These are phyloP conservation scores for Quercus tomentella DNA, from an alignment of 331 rosid species.

Conservation along the genomic window DNA sequence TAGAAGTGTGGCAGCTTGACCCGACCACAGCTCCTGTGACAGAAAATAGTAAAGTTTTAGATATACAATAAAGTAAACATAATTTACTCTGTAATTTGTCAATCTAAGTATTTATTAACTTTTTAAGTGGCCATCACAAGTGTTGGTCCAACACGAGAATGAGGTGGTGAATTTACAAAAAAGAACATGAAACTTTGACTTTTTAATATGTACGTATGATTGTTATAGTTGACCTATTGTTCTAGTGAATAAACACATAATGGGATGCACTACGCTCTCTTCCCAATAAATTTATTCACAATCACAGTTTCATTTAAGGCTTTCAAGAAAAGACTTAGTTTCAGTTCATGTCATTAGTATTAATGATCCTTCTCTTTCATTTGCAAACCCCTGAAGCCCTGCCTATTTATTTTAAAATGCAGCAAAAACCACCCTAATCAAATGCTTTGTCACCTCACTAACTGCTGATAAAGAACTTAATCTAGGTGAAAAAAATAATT, in stretches of 20 bases:
- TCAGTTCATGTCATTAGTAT: not conserved
- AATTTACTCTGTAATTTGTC: no score
- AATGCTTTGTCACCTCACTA: no score
- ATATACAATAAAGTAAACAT: no score
- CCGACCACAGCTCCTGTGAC: conserved; percentile 64
- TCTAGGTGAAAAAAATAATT: no score
- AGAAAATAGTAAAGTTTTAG: not conserved
- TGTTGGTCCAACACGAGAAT: not conserved
- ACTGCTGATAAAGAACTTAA: no score
- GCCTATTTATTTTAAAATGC: not conserved
- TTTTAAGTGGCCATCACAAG: not conserved
- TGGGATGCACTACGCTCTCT: not conserved
- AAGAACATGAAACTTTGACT: not conserved
- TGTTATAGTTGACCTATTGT: not conserved
- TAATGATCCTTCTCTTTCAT: not conserved
- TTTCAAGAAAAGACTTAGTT: not conserved
- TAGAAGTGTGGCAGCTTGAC: conserved; percentile 34
- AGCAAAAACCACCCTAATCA: not conserved
- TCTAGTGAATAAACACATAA: not conserved
- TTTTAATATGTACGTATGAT: no score
- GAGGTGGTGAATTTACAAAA: not conserved
- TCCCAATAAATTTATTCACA: not conserved
- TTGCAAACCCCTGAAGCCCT: not conserved
- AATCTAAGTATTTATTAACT: not conserved
- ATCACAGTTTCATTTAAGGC: not conserved